These are phyloP conservation scores for Carex littledalei DNA, from an alignment of 176 grass and related monocot species.

Conservation along the genomic window DNA sequence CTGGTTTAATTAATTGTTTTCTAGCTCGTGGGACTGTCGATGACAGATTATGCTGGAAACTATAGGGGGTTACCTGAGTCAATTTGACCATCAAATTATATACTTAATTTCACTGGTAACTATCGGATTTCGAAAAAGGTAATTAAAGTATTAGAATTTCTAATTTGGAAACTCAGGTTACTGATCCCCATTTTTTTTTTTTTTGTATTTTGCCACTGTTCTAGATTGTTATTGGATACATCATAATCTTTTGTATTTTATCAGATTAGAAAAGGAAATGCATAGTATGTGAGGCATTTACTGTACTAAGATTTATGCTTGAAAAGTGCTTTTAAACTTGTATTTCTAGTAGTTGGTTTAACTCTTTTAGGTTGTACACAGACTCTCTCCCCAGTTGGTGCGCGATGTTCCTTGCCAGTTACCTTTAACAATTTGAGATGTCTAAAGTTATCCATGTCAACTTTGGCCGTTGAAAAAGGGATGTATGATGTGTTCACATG, in stretches of 20 bases:
- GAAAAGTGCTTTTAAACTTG: background rate
- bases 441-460: background rate
- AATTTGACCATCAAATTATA: too few relatives aligned
- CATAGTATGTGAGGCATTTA: background rate
- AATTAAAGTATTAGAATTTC: background rate
- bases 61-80: too few relatives aligned
- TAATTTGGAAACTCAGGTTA: background rate
- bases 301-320: background rate
- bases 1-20: too few relatives aligned
- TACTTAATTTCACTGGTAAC: too few relatives aligned
- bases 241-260: background rate
- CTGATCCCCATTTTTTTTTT: background rate
- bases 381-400: background rate
- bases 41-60: too few relatives aligned
- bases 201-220: background rate
- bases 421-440: background rate
- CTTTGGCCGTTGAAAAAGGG: background rate
- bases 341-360: background rate
- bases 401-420: background rate
- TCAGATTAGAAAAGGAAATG: background rate
- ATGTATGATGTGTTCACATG: background rate
- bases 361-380: background rate
- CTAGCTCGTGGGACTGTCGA: too few relatives aligned
- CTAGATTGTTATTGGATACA: background rate
- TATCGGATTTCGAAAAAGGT: too few relatives aligned